Conservation (phyloP, 2,329 filamentous ascomycete species). For the Seiridium cupressi region DNA sequence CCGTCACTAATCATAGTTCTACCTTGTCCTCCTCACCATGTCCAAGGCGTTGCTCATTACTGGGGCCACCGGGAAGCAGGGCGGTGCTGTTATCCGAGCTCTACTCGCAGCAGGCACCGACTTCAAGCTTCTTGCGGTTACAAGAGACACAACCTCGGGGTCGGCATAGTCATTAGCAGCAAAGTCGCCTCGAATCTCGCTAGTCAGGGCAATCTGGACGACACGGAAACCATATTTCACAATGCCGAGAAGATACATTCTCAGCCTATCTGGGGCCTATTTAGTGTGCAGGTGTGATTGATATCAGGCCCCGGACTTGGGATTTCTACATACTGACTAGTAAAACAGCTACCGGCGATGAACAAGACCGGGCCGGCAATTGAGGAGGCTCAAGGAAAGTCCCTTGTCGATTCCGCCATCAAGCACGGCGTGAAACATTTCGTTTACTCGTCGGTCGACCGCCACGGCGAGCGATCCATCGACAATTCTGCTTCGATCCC, state of each 20-base stretch:
- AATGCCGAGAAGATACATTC: neutral
- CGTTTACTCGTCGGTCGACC: constrained; percentile 85
- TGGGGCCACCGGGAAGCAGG: constrained; percentile 10
- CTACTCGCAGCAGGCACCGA: neutral
- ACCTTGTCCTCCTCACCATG: neutral
- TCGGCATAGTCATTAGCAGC: constrained; percentile 2
- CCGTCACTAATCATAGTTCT: too few species aligned
- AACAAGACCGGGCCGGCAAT: neutral
- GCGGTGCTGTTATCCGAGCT: constrained; percentile 3
- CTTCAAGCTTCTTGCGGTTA: constrained; percentile 6
- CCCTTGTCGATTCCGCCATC: constrained; percentile 86
- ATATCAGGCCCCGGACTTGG: neutral
- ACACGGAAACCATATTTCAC: constrained; percentile 4
- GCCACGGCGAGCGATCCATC: constrained; percentile 33
- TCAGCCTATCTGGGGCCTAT: constrained; percentile 9
- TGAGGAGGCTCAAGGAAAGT: constrained; percentile 55
- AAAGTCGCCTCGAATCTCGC: neutral
- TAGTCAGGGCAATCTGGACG: constrained; percentile 3
- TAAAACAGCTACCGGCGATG: neutral
- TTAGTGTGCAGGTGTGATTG: constrained; percentile 5
- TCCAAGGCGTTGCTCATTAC: constrained; percentile 3
- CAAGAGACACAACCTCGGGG: neutral
- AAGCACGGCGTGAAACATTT: constrained; percentile 83
- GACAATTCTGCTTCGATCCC: constrained; percentile 50
- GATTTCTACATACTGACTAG: too few species aligned